Evolutionary conservation across 208 protist species (phyloP).

Genomic region (Trypanosoma caninum): DNA sequence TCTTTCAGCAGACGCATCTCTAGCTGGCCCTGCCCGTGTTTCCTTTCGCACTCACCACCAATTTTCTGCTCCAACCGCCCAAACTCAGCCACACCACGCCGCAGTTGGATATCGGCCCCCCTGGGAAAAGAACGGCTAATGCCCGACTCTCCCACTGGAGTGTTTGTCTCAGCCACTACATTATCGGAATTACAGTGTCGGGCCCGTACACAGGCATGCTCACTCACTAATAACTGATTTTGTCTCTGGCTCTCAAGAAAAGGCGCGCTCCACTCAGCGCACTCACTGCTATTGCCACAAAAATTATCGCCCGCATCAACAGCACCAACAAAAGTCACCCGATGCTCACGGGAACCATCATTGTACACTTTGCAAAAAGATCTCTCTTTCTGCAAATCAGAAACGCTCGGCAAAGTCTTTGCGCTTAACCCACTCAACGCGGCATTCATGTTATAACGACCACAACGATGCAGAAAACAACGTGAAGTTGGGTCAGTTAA

Average conservation of each 20-base stretch:
- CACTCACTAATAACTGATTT: conserved; percentile 23
- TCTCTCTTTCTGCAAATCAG: no score
- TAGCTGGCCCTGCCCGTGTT: conserved; percentile 24
- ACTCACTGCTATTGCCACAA: neutral
- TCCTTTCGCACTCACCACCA: conserved; percentile 28
- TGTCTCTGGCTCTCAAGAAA: conserved; percentile 24
- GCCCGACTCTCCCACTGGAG: neutral
- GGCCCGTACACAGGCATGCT: conserved; percentile 15
- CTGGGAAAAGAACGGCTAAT: neutral
- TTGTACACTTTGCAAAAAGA: no score
- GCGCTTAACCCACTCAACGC: no score
- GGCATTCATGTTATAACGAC: no score
- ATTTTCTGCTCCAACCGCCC: conserved; percentile 34
- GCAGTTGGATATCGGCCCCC: neutral
- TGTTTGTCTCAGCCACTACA: conserved; percentile 2
- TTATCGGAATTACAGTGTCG: neutral
- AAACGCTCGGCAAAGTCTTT: no score
- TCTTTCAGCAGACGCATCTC: conserved; percentile 49
- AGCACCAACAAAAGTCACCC: no score
- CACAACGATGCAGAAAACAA: no score
- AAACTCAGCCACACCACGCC: conserved; percentile 15
- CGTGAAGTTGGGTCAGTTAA: no score
- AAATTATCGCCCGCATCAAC: neutral
- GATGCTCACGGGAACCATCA: no score
- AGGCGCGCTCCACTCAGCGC: conserved; percentile 22